Evolutionary conservation across 345 rosid genomes (phyloP), one percentile per base, ranked within the genome.

Genomic region (Kernera saxatilis): DNA sequence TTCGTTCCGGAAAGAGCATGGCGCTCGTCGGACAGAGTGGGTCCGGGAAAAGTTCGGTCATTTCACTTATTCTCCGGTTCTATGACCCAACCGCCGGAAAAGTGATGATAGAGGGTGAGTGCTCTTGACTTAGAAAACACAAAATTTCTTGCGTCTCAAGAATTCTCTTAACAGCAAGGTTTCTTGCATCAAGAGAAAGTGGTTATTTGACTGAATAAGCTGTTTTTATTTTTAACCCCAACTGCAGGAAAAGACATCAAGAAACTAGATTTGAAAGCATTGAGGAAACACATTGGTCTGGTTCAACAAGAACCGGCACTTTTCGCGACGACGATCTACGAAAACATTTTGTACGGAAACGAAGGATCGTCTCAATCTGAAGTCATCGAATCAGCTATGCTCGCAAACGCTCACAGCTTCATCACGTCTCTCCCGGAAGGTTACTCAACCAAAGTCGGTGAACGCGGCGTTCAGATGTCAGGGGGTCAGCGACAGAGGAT

Each of bases 11-110:
- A 29, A 84, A 86, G 79, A 91, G 85, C 79, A 84, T 94, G 85
- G 98, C 99, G 13, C 78, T 94, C 14, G 97, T 94, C 8, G 98
- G 99, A 44, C 98, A 92, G 57, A 94, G 98, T 69, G 99, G 99
- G 0, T 94, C 97, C 0, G 99, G 99, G 5, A 94, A 94, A 86
- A 91, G 96, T 78, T 83, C 98, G 0, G 93, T 94, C 56, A 81
- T 95, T 67, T 70, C 96, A 25, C 93, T 95, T 48, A 83, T 92
- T 39, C 97, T 92, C 37, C 87, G 97, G 50, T 95, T 92, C 80
- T 95, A 95, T 39, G 98, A 92, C 52, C 98, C 99, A 23, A 82
- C 76, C 6, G 80, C 82, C 0, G 99, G 99, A 39, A 88, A 79
- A 59, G 97, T 94, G 49, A 77, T 84, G 90, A 81, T 94, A 69